Conservation (phyloP, 2,329 filamentous ascomycete genomes). For the Clonostachys sp. region DNA sequence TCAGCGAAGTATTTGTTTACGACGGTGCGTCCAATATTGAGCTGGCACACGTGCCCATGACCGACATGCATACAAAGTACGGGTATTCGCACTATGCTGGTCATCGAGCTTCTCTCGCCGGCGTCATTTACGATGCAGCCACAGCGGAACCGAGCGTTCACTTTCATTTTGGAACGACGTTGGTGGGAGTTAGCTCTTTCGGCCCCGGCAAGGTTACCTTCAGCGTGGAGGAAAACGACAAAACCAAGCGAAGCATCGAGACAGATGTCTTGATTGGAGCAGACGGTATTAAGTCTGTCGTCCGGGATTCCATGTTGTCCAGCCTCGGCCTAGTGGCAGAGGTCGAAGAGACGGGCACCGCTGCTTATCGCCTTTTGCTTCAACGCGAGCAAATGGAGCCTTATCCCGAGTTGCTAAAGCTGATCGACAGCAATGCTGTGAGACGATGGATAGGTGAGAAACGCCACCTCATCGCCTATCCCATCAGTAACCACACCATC, state of each 20-base stretch:
- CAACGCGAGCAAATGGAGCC: slow-evolving; percentile 60
- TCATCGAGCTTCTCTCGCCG: slow-evolving; percentile 68
- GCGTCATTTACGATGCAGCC: slow-evolving; percentile 67
- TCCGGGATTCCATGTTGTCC: slow-evolving; percentile 48
- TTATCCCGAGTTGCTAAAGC: slow-evolving; percentile 62
- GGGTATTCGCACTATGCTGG: slow-evolving; percentile 76
- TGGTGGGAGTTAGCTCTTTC: slow-evolving; percentile 54
- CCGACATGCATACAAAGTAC: slow-evolving; percentile 63
- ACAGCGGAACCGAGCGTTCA: slow-evolving; percentile 55
- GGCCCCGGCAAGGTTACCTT: slow-evolving; percentile 56
- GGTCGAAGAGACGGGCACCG: slow-evolving; percentile 63
- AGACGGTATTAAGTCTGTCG: slow-evolving; percentile 51
- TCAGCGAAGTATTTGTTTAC: slow-evolving; percentile 68
- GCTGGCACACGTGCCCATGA: slow-evolving; percentile 65
- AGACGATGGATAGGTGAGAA: slow-evolving; percentile 73
- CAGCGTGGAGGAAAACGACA: slow-evolving; percentile 52
- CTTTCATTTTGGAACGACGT: slow-evolving; percentile 62
- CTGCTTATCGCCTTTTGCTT: slow-evolving; percentile 76
- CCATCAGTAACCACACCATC: slow-evolving; percentile 61
- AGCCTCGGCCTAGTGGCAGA: slow-evolving; percentile 34
- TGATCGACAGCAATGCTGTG: slow-evolving; percentile 63
- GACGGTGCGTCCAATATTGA: slow-evolving; percentile 66
- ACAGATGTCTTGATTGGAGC: slow-evolving; percentile 47
- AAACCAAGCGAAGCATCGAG: slow-evolving; percentile 47
- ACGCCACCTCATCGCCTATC: slow-evolving; percentile 75